A percentile compares a stretch with the other conserved stretches of the same genome.
These are phyloP conservation scores for Leccinum fallax DNA, from an alignment of 1,284 basidiomycete species.

Conservation along the genomic window DNA sequence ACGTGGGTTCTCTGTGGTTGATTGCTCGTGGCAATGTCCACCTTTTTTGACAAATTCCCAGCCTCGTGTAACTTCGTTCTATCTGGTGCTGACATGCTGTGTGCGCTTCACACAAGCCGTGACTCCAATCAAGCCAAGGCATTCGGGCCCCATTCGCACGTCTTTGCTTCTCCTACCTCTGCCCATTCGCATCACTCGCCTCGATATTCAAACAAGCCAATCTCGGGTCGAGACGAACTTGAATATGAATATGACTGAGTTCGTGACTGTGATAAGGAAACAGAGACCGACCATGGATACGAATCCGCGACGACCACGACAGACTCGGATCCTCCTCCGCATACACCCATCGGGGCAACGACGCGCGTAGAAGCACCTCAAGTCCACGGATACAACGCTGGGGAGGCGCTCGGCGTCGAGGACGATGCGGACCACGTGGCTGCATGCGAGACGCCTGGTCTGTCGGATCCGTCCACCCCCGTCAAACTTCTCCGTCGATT, in stretches of 20 bases:
- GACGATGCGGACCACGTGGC: constrained; percentile 7
- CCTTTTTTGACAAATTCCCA: neutral
- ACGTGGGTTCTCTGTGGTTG: neutral
- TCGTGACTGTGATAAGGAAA: constrained; percentile 26
- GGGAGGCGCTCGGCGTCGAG: constrained; percentile 15
- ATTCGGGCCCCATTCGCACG: constrained; percentile 9
- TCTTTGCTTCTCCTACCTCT: constrained; percentile 4
- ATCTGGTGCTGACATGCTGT: constrained; percentile 17
- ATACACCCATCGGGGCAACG: constrained; percentile 27
- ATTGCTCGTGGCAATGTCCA: constrained; percentile 3
- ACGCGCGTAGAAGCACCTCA: constrained; percentile 9
- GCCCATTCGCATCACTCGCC: neutral
- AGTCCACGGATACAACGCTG: constrained; percentile 21
- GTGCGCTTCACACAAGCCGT: constrained; percentile 9
- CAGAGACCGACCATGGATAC: constrained; percentile 28
- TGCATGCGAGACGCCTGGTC: constrained; percentile 1
- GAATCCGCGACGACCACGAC: constrained; percentile 34
- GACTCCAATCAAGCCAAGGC: constrained; percentile 14
- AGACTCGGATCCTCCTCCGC: constrained; percentile 32
- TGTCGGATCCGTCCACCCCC: constrained; percentile 20
- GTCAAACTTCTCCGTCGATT: constrained; percentile 18
- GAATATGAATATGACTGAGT: neutral
- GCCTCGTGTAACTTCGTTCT: constrained; percentile 1
- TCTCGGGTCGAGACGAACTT: constrained; percentile 9
- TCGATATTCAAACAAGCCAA: constrained; percentile 2